Conservation (phyloP, 139 green algal species). For the Tetradesmus lagerheimii region DNA sequence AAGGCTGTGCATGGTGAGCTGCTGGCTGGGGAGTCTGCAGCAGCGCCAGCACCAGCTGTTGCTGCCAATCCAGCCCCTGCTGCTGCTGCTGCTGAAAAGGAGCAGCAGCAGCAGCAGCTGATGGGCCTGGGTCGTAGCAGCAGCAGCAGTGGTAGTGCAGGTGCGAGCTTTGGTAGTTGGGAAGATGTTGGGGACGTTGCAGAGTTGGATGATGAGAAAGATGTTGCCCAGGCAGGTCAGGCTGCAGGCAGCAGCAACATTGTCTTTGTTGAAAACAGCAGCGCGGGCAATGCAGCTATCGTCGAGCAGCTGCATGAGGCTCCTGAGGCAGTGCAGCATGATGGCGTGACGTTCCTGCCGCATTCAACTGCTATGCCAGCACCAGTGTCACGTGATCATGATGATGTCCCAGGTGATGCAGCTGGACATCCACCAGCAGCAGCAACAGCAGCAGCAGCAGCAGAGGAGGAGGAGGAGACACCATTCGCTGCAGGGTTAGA, state of each 20-base stretch:
- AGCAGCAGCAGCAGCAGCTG: background rate
- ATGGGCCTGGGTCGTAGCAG: background rate
- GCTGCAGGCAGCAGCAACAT: background rate
- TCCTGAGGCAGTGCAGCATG: background rate
- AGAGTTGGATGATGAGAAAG: background rate
- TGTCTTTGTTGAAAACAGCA: background rate
- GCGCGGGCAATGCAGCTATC: background rate
- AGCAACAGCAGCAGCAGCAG: constrained; percentile 6
- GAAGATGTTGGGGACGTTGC: background rate
- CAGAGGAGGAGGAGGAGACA: too few relatives aligned
- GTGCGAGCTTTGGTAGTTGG: background rate
- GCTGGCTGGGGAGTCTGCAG: background rate
- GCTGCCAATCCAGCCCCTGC: too few relatives aligned
- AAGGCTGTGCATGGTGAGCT: background rate
- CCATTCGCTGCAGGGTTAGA: background rate
- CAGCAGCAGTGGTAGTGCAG: background rate
- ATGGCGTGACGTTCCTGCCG: background rate
- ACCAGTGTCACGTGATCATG: background rate
- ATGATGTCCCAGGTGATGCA: background rate
- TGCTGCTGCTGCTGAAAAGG: background rate
- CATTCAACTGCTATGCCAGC: background rate
- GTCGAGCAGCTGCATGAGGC: background rate
- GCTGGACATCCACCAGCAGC: background rate
- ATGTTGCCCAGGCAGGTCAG: background rate
- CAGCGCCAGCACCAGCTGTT: background rate